These are phyloP conservation scores for Kregervanrija pseudodelftensis DNA, from an alignment of 805 yeast genomes.

Conservation along the genomic window DNA sequence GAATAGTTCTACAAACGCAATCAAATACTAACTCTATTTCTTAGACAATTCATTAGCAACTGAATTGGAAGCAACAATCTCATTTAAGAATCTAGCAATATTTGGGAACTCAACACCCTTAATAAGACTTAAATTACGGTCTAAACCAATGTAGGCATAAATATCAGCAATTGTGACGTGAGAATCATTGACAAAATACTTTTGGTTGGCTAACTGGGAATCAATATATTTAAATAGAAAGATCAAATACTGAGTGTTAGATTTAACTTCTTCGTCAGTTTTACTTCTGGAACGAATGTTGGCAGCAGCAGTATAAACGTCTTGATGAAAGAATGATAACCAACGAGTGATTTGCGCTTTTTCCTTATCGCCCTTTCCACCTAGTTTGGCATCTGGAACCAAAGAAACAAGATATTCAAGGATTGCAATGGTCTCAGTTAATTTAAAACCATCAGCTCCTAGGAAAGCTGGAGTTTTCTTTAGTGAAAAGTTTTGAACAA, in stretches of 20 bases:
- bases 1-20: no score
- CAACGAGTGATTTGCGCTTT: constrained; percentile 61
- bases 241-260: no score
- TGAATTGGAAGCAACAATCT: no score
- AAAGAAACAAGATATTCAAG: constrained; percentile 34
- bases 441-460: constrained; percentile 58
- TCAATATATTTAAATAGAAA: no score
- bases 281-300: no score
- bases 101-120: no score
- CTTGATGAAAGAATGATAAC: constrained; percentile 67
- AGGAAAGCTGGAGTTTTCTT: constrained; percentile 53
- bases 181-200: constrained; percentile 1
- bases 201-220: no score
- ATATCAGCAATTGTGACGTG: constrained; percentile 5
- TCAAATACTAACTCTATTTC: no score
- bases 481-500: constrained; percentile 49
- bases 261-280: not conserved
- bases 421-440: constrained; percentile 59
- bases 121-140: no score
- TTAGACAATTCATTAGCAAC: no score
- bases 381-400: constrained; percentile 34
- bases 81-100: no score
- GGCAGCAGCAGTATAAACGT: constrained; percentile 18
- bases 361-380: constrained; percentile 54
- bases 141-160: no score